Percentiles rank a stretch among this genome's conserved stretches.
Evolutionary conservation across 2,329 filamentous ascomycete genomes (phyloP).

Genomic region (Colletotrichum lindemuthianum): DNA sequence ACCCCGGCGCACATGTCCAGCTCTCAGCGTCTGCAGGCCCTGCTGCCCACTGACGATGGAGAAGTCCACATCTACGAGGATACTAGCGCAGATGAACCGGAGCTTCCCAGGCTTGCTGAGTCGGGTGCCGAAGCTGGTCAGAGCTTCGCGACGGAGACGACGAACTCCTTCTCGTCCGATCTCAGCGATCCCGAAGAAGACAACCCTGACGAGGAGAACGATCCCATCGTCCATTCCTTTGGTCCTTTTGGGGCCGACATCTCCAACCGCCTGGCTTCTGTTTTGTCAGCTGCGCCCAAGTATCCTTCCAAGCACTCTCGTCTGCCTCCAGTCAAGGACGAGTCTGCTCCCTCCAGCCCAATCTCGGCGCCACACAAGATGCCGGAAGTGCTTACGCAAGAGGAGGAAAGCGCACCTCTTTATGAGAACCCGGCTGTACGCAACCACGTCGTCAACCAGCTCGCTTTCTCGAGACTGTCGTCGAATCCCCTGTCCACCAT

Average conservation of each 20-base stretch:
- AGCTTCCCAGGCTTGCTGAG: conserved; percentile 48
- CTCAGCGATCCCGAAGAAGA: conserved; percentile 60
- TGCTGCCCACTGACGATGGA: conserved; percentile 48
- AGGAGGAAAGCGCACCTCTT: conserved; percentile 34
- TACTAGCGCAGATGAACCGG: conserved; percentile 42
- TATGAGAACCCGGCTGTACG: conserved; percentile 57
- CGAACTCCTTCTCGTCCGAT: conserved; percentile 67
- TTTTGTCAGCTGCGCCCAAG: conserved; percentile 75
- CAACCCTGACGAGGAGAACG: conserved; percentile 87
- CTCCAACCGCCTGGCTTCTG: conserved; percentile 82
- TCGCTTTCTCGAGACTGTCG: conserved; percentile 92
- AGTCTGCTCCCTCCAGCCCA: conserved; percentile 29
- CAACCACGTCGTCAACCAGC: conserved; percentile 94
- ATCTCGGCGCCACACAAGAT: conserved; percentile 29
- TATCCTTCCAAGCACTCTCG: conserved; percentile 39
- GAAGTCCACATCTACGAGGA: conserved; percentile 40
- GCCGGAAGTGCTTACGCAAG: conserved; percentile 17
- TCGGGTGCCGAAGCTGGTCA: conserved; percentile 42
- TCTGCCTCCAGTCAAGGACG: conserved; percentile 19
- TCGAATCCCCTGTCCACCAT: conserved; percentile 92
- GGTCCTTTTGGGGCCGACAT: conserved; percentile 89
- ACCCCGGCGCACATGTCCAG: conserved; percentile 57
- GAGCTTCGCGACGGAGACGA: conserved; percentile 62
- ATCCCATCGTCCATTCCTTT: conserved; percentile 91
- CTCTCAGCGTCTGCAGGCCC: conserved; percentile 57